phyloP scores from a whole-genome alignment of 2,329 filamentous ascomycete species.

The Exophiala xenobiotica region DNA sequence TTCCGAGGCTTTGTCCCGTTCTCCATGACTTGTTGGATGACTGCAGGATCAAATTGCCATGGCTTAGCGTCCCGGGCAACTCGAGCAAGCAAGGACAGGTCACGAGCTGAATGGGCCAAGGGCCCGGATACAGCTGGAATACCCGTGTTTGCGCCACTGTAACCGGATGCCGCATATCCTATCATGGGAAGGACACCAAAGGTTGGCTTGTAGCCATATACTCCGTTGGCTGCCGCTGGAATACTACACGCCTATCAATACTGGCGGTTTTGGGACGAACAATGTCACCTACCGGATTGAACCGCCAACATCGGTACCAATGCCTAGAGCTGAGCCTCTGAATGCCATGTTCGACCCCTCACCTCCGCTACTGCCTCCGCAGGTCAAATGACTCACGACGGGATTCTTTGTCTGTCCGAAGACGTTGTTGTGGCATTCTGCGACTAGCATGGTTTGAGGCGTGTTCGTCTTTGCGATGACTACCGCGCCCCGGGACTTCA shows the following conservation, averaged over 20 bases:
- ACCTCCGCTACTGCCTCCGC: conserved; percentile 66
- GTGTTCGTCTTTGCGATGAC: conserved; percentile 69
- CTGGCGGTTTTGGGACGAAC: neutral
- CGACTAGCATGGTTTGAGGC: conserved; percentile 55
- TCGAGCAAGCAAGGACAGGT: conserved; percentile 45
- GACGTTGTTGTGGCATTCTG: conserved; percentile 61
- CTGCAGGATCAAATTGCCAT: conserved; percentile 54
- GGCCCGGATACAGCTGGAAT: conserved; percentile 54
- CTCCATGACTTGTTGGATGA: conserved; percentile 43
- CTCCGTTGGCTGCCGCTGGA: conserved; percentile 51
- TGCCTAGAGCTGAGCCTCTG: conserved; percentile 57
- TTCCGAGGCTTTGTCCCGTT: conserved; percentile 42
- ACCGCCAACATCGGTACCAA: conserved; percentile 61
- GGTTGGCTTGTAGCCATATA: conserved; percentile 54
- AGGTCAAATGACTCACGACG: conserved; percentile 57
- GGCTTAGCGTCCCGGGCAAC: conserved; percentile 45
- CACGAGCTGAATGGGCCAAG: conserved; percentile 53
- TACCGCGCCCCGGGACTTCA: conserved; percentile 61
- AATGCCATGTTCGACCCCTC: conserved; percentile 61
- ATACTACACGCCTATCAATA: conserved; percentile 32
- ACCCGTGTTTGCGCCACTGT: conserved; percentile 34
- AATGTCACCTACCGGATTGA: conserved; percentile 35
- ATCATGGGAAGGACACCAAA: conserved; percentile 38
- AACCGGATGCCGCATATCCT: conserved; percentile 10
- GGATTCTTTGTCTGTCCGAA: conserved; percentile 62